phyloP scores from a whole-genome alignment of 2,329 filamentous ascomycete genomes.

The Xylariomycetidae sp. region DNA sequence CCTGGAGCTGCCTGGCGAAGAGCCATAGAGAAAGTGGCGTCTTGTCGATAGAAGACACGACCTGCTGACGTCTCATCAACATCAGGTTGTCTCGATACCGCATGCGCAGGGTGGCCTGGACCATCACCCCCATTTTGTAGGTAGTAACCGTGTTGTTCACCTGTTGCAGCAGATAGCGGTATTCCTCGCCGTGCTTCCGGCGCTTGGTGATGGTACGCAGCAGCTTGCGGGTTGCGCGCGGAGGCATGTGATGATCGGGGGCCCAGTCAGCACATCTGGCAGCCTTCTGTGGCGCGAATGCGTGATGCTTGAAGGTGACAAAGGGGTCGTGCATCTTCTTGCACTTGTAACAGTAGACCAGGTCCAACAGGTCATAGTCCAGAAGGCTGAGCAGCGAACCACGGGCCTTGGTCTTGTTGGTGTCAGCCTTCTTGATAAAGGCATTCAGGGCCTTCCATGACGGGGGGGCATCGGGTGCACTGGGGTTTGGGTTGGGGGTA shows the following conservation, averaged over 20 bases:
- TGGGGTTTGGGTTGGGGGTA: constrained; percentile 1
- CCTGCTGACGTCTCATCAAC: constrained; percentile 15
- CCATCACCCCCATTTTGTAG: constrained; percentile 15
- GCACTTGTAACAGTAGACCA: constrained; percentile 23
- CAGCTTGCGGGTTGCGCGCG: constrained; percentile 18
- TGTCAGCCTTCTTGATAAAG: constrained; percentile 11
- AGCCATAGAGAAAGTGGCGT: constrained; percentile 13
- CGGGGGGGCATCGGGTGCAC: constrained; percentile 3
- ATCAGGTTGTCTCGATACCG: constrained; percentile 15
- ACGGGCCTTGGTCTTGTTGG: constrained; percentile 12
- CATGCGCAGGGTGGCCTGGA: constrained; percentile 14
- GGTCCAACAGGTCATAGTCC: constrained; percentile 17
- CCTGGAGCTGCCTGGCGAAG: constrained; percentile 12
- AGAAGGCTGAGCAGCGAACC: constrained; percentile 16
- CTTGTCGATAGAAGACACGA: constrained; percentile 19
- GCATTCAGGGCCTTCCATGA: constrained; percentile 10
- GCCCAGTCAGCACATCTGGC: constrained; percentile 14
- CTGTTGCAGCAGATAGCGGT: constrained; percentile 16
- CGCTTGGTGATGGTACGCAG: constrained; percentile 19
- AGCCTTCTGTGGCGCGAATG: constrained; percentile 14
- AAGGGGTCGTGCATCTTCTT: constrained; percentile 19
- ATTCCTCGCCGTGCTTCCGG: constrained; percentile 13
- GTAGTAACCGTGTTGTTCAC: constrained; percentile 19
- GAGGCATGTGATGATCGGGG: constrained; percentile 20
- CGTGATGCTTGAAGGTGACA: constrained; percentile 14